Conservation (phyloP, 352 stramenopile species). For the Phytopythium ostracodes region DNA sequence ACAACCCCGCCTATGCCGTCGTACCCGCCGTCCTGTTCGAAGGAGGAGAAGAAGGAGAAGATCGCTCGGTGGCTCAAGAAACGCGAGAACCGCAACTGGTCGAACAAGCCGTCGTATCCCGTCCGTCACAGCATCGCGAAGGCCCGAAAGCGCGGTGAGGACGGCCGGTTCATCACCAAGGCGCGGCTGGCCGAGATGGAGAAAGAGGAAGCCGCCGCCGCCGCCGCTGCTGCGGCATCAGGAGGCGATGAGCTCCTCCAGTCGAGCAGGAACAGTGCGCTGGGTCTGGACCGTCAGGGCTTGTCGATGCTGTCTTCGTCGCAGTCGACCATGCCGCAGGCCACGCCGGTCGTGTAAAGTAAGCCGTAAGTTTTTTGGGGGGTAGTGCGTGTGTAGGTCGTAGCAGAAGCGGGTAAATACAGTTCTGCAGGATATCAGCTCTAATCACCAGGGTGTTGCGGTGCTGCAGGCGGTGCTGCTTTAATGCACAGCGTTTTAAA, state of each 20-base stretch:
- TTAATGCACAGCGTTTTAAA: too few relatives aligned
- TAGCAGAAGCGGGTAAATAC: background rate
- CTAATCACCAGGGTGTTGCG: background rate
- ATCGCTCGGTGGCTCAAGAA: conserved; percentile 84
- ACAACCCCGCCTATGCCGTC: conserved; percentile 65
- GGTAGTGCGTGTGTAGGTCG: conserved; percentile 2
- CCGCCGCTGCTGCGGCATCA: conserved; percentile 11
- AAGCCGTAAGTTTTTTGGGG: conserved; percentile 3
- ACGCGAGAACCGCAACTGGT: conserved; percentile 80
- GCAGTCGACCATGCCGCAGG: conserved; percentile 20
- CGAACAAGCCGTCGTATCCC: conserved; percentile 81
- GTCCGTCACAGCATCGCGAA: conserved; percentile 82
- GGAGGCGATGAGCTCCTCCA: background rate
- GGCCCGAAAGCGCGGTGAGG: conserved; percentile 75
- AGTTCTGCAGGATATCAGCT: background rate
- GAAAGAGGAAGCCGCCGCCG: conserved; percentile 39
- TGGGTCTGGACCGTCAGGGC: conserved; percentile 7
- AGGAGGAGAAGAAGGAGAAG: conserved; percentile 84
- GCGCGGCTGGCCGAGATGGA: conserved; percentile 68
- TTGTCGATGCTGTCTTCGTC: conserved; percentile 12
- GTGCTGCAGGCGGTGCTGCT: too few relatives aligned
- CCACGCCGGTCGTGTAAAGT: conserved; percentile 28
- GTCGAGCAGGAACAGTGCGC: conserved; percentile 5
- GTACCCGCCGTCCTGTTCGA: conserved; percentile 70
- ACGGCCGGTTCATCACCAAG: conserved; percentile 82